Base-by-base conservation (phyloP, 495 filamentous ascomycete genomes). In the Penicillium antarcticum region DNA sequence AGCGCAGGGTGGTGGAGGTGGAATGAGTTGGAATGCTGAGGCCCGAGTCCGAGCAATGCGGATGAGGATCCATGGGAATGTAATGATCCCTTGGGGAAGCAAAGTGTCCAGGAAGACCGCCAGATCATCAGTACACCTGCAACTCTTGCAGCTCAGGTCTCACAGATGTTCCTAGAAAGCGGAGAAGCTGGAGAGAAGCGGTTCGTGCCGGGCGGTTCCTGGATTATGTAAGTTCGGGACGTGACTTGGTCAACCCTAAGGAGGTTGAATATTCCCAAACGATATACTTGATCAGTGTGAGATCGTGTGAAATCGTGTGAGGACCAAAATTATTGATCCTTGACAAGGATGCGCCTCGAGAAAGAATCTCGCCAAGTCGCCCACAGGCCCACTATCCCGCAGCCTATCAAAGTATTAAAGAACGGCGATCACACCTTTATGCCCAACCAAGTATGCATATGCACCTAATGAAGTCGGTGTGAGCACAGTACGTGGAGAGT, bases 11-110 rank as follows among this genome's bases (percentile, higher is more conserved):
- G 40, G 64, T 51, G 23, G 65, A 53, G 18, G 61, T 49, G 24
- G 65, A 69, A 54, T 71, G 63, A 36, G 67, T 68, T 36, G 70
- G 72, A 72, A 73, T 73, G 70, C 65, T 66, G 55, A 47, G 38
- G 36, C 50, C 55, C 56, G 46, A 50, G 53, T 40, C 53, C 52
- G 55, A 52, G 55, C 56, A 63, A 67, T 68, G 66, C 47, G 56
- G 52, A 35, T 45, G 52, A 41, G 66, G 66, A 59, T 69, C 69
- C 69, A 52, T 42, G 41, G 48, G 62, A 62, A 67, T 65, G 61
- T 23, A 5, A 23, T 60, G 45, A 45, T 54, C 61, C 61, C 58
- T 54, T 53, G 26, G 24, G 39, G 40, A 45, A 55, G 51, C 48
- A 26, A 24, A 36, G n/a, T 40, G 40, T 34, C 42, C 29, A 36